phyloP scores from a whole-genome alignment of 202 grass and related monocot genomes.

The Panicum virgatum region DNA sequence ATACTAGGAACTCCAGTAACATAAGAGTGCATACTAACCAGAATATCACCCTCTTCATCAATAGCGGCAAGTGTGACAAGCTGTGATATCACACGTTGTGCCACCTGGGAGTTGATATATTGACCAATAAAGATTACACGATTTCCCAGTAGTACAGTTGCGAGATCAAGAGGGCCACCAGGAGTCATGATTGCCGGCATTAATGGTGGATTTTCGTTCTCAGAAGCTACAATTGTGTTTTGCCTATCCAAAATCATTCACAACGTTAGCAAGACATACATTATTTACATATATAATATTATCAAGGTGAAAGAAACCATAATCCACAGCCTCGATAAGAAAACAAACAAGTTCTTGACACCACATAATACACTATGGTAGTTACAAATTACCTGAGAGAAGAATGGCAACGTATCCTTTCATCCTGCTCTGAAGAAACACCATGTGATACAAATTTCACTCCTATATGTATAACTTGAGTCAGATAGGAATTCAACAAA shows the following conservation, averaged over 20 bases:
- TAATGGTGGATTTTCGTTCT: slow-evolving; percentile 85
- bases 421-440: slow-evolving; percentile 20
- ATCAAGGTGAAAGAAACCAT: slow-evolving; percentile 18
- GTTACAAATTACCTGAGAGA: slow-evolving; percentile 42
- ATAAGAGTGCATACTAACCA: slow-evolving; percentile 56
- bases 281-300: background rate
- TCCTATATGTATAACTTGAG: slow-evolving; percentile 40
- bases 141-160: slow-evolving; percentile 75
- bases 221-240: slow-evolving; percentile 51
- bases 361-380: background rate
- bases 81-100: slow-evolving; percentile 93
- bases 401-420: slow-evolving; percentile 26
- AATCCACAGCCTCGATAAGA: slow-evolving; percentile 7
- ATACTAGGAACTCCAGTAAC: slow-evolving; percentile 21
- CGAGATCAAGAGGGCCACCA: slow-evolving; percentile 69
- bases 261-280: slow-evolving; percentile 12
- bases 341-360: background rate
- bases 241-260: slow-evolving; percentile 42
- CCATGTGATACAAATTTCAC: slow-evolving; percentile 30
- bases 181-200: slow-evolving; percentile 84
- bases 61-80: slow-evolving; percentile 86
- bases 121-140: slow-evolving; percentile 91
- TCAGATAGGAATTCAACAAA: slow-evolving; percentile 35
- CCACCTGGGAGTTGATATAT: slow-evolving; percentile 89
- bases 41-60: slow-evolving; percentile 87